Evolutionary conservation across 176 grass and related monocot genomes (phyloP).

Genomic region (Eleusine indica): DNA sequence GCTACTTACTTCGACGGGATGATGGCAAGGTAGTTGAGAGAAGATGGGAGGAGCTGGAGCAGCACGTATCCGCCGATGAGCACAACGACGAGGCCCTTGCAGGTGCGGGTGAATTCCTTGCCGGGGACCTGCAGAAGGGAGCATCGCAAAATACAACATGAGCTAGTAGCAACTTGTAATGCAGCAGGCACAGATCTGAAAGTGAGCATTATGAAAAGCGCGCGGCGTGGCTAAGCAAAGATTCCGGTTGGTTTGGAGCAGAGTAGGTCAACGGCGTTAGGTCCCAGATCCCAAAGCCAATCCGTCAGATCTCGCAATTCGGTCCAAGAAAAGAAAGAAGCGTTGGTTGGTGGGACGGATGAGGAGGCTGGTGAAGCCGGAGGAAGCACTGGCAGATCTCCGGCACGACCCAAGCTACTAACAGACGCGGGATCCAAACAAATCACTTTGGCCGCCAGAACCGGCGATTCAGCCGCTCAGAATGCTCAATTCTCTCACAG

Average conservation of each 20-base stretch:
- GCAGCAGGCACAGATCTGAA: constrained; percentile 18
- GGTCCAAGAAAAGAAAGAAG: not conserved
- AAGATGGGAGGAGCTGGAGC: constrained; percentile 73
- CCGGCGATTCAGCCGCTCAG: not conserved
- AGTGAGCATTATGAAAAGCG: not conserved
- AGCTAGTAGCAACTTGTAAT: not conserved
- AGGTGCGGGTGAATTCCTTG: constrained; percentile 89
- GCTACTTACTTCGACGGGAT: constrained; percentile 73
- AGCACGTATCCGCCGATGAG: constrained; percentile 81
- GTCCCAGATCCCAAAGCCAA: not conserved
- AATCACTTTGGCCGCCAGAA: not conserved
- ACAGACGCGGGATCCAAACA: constrained; percentile 7
- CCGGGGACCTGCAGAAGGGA: constrained; percentile 44
- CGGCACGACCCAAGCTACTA: not conserved
- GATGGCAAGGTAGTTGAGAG: constrained; percentile 79
- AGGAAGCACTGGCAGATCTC: constrained; percentile 13
- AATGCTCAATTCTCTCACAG: not conserved
- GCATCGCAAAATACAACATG: too few relatives aligned
- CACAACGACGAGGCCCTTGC: constrained; percentile 84
- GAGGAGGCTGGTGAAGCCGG: not conserved
- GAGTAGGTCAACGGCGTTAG: constrained; percentile 14
- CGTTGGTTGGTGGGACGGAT: not conserved
- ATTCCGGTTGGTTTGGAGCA: not conserved
- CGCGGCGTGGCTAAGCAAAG: not conserved
- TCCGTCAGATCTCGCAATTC: constrained; percentile 21